phyloP scores from a whole-genome alignment of 352 stramenopile genomes.

The Globisporangium viniferum region DNA sequence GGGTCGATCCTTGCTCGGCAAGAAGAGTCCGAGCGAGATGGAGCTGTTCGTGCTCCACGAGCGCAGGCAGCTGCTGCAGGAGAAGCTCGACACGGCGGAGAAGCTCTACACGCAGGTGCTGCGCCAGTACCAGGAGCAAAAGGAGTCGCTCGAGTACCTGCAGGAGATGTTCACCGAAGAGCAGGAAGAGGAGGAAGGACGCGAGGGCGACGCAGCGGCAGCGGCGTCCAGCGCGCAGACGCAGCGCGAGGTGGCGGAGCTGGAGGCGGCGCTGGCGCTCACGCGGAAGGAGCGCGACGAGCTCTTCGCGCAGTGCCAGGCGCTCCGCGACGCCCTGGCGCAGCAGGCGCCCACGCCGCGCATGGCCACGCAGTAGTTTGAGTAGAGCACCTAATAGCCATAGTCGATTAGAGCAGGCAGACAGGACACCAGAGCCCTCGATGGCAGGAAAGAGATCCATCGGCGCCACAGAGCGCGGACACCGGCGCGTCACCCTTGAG shows the following conservation, averaged over 20 bases:
- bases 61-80: constrained; percentile 38
- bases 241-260: constrained; percentile 25
- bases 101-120: constrained; percentile 72
- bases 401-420: neutral
- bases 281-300: constrained; percentile 57
- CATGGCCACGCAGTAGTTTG: neutral
- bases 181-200: constrained; percentile 25
- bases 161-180: constrained; percentile 56
- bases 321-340: constrained; percentile 47
- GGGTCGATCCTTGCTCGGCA: constrained; percentile 28
- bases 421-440: too few species aligned
- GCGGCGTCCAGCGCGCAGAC: neutral
- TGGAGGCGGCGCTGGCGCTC: constrained; percentile 26
- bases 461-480: neutral
- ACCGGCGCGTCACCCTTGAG: neutral
- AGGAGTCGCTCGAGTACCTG: constrained; percentile 57
- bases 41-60: constrained; percentile 37
- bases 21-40: constrained; percentile 18
- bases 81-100: constrained; percentile 67
- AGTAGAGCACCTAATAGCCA: neutral
- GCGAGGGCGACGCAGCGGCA: constrained; percentile 9
- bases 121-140: constrained; percentile 62
- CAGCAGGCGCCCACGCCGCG: neutral
- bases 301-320: constrained; percentile 60
- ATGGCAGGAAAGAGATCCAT: neutral